Evolutionary conservation across 1,284 basidiomycete genomes (phyloP), one percentile per base, ranked within the genome.

Genomic region (Sporisorium exsertum): DNA sequence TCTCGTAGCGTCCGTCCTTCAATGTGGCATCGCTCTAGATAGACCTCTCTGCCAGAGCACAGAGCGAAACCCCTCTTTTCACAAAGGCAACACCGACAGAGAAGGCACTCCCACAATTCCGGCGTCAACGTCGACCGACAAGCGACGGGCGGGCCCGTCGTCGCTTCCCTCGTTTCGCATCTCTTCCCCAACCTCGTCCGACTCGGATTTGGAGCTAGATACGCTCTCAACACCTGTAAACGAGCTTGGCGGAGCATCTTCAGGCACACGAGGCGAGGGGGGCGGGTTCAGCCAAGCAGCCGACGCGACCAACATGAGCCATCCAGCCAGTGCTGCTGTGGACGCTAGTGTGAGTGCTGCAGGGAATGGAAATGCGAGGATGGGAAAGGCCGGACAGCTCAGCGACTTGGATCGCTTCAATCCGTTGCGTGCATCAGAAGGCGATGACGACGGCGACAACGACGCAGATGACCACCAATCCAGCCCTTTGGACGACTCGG

Each of bases 151-250:
- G 29, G 63, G 56, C 55, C 42, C 51, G 52, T 65, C 58, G 35
- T 40, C 61, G 20, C 55, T 74, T 42, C 71, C 72, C 5, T 64
- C 64, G 32, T 76, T 76, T 27, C 64, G 63, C 40, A 68, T 76
- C 61, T 59, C 58, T 15, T 72, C 73, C 6, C 58, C 73, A 7
- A 46, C 56, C 6, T 58, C 63, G 3, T 72, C 68, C 5, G 54
- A 58, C 7, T 64, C 64, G 5, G 53, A 49, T 13, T 49, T 76
- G 1, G 68, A 76, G 56, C 64, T 76, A 5, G 68, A 76, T 51
- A 56, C 62, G 0, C 68, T 76, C 29, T 64, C 61, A 0, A 60
- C 68, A 12, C 35, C 58, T 22, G 37, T n/a, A n/a, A 27, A 51
- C 52, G 59, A 60, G 43, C 3, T 32, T 20, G 29, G 18, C 13